These are phyloP conservation scores for Selenicereus undatus DNA, from an alignment of 148 eudicot species.

Conservation along the genomic window DNA sequence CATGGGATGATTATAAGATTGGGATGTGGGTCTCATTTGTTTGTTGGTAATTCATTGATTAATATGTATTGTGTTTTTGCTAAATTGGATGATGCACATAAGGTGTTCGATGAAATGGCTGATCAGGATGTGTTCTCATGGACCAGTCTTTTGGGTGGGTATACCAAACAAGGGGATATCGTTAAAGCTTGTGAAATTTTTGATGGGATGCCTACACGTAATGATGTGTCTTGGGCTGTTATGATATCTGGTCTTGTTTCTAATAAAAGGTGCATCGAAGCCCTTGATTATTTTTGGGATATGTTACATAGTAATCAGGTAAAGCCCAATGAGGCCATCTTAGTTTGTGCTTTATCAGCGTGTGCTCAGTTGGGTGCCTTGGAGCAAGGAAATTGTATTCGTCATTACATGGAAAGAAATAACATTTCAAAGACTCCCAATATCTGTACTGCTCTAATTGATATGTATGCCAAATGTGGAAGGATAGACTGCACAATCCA, in stretches of 20 bases:
- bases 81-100: slow-evolving; percentile 31
- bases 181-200: slow-evolving; percentile 43
- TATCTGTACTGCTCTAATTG: slow-evolving; percentile 54
- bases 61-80: slow-evolving; percentile 35
- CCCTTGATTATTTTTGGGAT: slow-evolving; percentile 41
- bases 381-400: slow-evolving; percentile 52
- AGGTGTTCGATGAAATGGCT: slow-evolving; percentile 57
- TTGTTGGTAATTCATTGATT: slow-evolving; percentile 59
- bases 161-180: slow-evolving; percentile 51
- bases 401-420: slow-evolving; percentile 37
- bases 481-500: slow-evolving; percentile 40
- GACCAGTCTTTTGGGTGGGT: slow-evolving; percentile 67
- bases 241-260: slow-evolving; percentile 66
- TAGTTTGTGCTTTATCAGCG: slow-evolving; percentile 70
- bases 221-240: slow-evolving; percentile 73
- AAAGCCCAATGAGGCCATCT: slow-evolving; percentile 57
- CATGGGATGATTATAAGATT: slow-evolving; percentile 50
- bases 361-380: slow-evolving; percentile 69
- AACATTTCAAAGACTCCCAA: slow-evolving; percentile 32
- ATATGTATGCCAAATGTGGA: slow-evolving; percentile 79
- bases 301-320: slow-evolving; percentile 35
- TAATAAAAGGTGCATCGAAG: slow-evolving; percentile 47
- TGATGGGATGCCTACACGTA: slow-evolving; percentile 45
- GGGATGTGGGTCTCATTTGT: slow-evolving; percentile 50
- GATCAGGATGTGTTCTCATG: slow-evolving; percentile 55